Conservation (phyloP, 495 filamentous ascomycete species). For the Parachaetomium inaequale region DNA sequence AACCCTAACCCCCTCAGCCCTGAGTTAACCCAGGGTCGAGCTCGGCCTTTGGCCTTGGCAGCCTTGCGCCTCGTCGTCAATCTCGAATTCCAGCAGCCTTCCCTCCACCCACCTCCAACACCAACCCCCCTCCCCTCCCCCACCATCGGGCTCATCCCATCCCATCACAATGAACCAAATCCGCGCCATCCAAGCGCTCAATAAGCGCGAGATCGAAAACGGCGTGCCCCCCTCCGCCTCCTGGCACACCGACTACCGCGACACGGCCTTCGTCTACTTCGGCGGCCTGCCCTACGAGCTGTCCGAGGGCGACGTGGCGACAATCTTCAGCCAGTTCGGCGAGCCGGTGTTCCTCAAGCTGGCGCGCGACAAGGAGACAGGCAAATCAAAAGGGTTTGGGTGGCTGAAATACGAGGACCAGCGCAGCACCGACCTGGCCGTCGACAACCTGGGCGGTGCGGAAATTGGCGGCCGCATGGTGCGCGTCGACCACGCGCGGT, state of each 20-base stretch:
- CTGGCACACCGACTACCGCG: conserved; percentile 96
- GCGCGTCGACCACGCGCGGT: conserved; percentile 87
- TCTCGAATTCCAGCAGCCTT: conserved; percentile 20
- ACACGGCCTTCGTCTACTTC: conserved; percentile 95
- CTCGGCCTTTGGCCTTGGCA: conserved; percentile 11
- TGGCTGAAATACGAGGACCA: conserved; percentile 99
- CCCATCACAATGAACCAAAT: conserved; percentile 75
- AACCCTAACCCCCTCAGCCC: conserved; percentile 9
- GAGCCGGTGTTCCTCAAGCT: conserved; percentile 90
- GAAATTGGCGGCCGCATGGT: conserved; percentile 75
- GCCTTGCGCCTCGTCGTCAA: conserved; percentile 5
- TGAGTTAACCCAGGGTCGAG: not conserved
- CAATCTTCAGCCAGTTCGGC: conserved; percentile 96
- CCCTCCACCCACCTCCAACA: not conserved
- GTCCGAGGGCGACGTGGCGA: conserved; percentile 91
- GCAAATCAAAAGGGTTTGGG: conserved; percentile 87
- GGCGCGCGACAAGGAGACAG: conserved; percentile 89
- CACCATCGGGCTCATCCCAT: not conserved
- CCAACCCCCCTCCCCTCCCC: not conserved
- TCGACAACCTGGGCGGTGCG: conserved; percentile 90
- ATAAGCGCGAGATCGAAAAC: conserved; percentile 91
- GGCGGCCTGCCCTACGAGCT: conserved; percentile 92
- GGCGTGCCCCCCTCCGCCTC: conserved; percentile 77
- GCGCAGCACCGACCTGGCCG: conserved; percentile 88
- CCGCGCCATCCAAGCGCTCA: conserved; percentile 84